Conservation (phyloP, 78 protist genomes). For the Corallochytrium limacisporum region DNA sequence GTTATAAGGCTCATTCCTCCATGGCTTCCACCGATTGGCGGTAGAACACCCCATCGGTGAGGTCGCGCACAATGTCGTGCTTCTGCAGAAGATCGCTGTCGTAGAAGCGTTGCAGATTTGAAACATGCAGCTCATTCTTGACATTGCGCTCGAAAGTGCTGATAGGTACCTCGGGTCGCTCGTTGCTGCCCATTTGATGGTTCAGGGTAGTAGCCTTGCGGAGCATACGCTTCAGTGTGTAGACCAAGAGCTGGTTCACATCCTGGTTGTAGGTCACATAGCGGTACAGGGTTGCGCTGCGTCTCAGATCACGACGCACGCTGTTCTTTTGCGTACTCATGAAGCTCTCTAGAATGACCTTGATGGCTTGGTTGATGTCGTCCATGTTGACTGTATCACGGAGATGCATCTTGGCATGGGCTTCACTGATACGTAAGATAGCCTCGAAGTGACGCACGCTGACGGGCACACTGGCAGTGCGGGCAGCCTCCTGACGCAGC, state of each 20-base stretch:
- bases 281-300: constrained; percentile 2
- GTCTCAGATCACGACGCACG: constrained; percentile 18
- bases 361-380: constrained; percentile 79
- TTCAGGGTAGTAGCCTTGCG: no score
- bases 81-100: no score
- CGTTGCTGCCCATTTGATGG: no score
- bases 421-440: constrained; percentile 86
- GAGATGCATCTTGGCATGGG: constrained; percentile 91
- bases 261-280: constrained; percentile 55
- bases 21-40: no score
- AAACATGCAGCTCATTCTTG: no score
- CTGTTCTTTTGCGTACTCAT: constrained; percentile 69
- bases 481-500: constrained; percentile 68
- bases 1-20: no score
- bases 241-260: constrained; percentile 57
- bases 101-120: no score
- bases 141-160: no score
- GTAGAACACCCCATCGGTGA: no score
- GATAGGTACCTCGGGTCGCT: no score
- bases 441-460: constrained; percentile 91
- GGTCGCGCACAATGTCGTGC: no score
- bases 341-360: constrained; percentile 71
- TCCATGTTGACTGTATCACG: constrained; percentile 39
- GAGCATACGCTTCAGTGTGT: constrained; percentile 37
- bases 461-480: constrained; percentile 56